These are phyloP conservation scores for Penicillium macrosclerotiorum DNA, from an alignment of 495 filamentous ascomycete species.

Conservation along the genomic window DNA sequence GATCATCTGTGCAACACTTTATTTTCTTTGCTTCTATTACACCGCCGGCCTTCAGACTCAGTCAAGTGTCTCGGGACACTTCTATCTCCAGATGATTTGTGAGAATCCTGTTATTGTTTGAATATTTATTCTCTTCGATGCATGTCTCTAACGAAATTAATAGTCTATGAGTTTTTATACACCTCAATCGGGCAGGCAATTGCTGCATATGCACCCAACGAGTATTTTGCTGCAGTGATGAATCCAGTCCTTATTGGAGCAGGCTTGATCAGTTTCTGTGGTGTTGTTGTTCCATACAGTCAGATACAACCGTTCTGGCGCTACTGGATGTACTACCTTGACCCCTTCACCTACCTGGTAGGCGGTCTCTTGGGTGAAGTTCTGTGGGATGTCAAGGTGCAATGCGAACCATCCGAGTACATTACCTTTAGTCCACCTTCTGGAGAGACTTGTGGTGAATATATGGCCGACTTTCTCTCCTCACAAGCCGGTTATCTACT, in stretches of 20 bases:
- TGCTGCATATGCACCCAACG: constrained; percentile 55
- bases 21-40: constrained; percentile 61
- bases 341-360: constrained; percentile 56
- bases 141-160: constrained; percentile 7
- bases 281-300: constrained; percentile 52
- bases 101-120: constrained; percentile 16
- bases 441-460: constrained; percentile 66
- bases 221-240: constrained; percentile 52
- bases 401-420: constrained; percentile 56
- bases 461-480: constrained; percentile 55
- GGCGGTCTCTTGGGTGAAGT: constrained; percentile 45
- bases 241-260: constrained; percentile 51
- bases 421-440: constrained; percentile 59
- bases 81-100: constrained; percentile 49
- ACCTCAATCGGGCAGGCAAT: constrained; percentile 46
- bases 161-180: constrained; percentile 47
- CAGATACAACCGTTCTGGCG: constrained; percentile 56
- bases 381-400: constrained; percentile 46
- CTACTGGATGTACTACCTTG: constrained; percentile 59
- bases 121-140: no score
- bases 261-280: constrained; percentile 53
- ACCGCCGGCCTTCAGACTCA: constrained; percentile 48
- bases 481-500: constrained; percentile 56
- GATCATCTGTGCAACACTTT: constrained; percentile 53
- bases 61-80: constrained; percentile 43